Percentiles rank a stretch among this genome's conserved stretches.
Conservation (phyloP, 2,329 filamentous ascomycete genomes). For the Aspergillus fructus region DNA sequence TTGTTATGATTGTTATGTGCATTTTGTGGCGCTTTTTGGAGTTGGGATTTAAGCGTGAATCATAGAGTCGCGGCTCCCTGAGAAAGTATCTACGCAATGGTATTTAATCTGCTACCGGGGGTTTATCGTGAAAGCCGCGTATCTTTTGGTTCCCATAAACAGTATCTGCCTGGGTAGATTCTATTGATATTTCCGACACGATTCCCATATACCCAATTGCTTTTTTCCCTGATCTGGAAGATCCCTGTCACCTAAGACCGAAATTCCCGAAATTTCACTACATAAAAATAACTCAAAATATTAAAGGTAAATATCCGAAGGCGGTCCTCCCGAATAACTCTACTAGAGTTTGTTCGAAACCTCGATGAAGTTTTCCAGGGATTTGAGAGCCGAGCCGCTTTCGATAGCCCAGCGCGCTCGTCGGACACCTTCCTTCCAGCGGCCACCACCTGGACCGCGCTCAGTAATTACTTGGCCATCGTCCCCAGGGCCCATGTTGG, state of each 20-base stretch:
- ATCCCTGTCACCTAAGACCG: neutral
- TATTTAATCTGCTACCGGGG: neutral
- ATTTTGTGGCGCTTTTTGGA: conserved; percentile 33
- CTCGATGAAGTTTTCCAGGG: conserved; percentile 81
- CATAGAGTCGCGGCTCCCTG: neutral
- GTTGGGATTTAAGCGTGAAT: conserved; percentile 8
- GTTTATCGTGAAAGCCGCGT: neutral
- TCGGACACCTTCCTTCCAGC: conserved; percentile 94
- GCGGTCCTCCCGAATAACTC: neutral
- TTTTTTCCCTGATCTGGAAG: neutral
- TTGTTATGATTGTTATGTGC: conserved; percentile 28
- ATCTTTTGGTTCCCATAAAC: neutral
- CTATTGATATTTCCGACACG: conserved; percentile 1
- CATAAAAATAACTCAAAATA: neutral
- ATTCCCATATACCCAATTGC: conserved; percentile 8
- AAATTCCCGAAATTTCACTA: neutral
- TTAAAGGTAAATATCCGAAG: conserved; percentile 1
- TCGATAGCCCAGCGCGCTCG: conserved; percentile 83
- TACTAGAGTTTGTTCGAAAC: conserved; percentile 62
- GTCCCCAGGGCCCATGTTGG: conserved; percentile 75
- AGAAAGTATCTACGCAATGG: neutral
- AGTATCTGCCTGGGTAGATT: neutral
- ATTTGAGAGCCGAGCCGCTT: conserved; percentile 80
- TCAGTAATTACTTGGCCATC: conserved; percentile 79
- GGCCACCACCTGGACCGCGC: conserved; percentile 76